Conservation (phyloP, 768 basidiomycete species). For the Goffeauzyma gilvescens region DNA sequence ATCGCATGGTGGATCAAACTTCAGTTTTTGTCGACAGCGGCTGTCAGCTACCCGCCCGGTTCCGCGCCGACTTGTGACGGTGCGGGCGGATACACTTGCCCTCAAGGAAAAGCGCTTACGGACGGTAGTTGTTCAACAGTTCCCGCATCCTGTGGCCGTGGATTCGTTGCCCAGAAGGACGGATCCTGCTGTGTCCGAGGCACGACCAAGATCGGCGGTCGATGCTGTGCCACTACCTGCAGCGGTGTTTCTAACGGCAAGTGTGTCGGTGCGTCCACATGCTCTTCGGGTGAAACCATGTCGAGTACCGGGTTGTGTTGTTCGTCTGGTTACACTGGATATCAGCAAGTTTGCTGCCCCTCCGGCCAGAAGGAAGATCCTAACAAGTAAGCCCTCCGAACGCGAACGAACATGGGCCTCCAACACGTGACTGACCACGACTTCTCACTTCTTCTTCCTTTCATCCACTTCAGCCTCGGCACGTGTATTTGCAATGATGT, state of each 20-base stretch:
- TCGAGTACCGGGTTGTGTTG: slow-evolving; percentile 18
- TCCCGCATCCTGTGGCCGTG: slow-evolving; percentile 4
- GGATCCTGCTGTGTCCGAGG: slow-evolving; percentile 20
- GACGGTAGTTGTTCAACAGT: slow-evolving; percentile 15
- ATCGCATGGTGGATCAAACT: slow-evolving; percentile 11
- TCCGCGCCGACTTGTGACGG: slow-evolving; percentile 25
- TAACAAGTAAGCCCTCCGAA: slow-evolving; percentile 14
- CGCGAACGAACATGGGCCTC: slow-evolving; percentile 1
- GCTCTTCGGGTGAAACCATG: slow-evolving; percentile 22
- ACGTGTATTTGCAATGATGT: slow-evolving; percentile 2
- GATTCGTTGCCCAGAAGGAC: slow-evolving; percentile 7
- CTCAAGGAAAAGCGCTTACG: slow-evolving; percentile 9
- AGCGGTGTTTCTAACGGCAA: not conserved
- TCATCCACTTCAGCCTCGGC: too few species aligned
- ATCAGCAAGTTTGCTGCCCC: slow-evolving; percentile 18
- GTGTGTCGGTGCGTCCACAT: slow-evolving; percentile 6
- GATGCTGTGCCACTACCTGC: slow-evolving; percentile 16
- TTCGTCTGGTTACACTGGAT: slow-evolving; percentile 14
- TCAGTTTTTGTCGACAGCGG: slow-evolving; percentile 6
- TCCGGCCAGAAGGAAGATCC: slow-evolving; percentile 16
- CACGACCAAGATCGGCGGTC: slow-evolving; percentile 10
- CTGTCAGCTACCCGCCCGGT: slow-evolving; percentile 16
- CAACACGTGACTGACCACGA: too few species aligned
- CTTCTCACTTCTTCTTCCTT: too few species aligned
- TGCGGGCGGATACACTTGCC: slow-evolving; percentile 22